A percentile compares a stretch with the other conserved stretches of the same genome.
These are phyloP conservation scores for Tritrichomonas musculus DNA, from an alignment of 208 protist genomes.

Conservation along the genomic window DNA sequence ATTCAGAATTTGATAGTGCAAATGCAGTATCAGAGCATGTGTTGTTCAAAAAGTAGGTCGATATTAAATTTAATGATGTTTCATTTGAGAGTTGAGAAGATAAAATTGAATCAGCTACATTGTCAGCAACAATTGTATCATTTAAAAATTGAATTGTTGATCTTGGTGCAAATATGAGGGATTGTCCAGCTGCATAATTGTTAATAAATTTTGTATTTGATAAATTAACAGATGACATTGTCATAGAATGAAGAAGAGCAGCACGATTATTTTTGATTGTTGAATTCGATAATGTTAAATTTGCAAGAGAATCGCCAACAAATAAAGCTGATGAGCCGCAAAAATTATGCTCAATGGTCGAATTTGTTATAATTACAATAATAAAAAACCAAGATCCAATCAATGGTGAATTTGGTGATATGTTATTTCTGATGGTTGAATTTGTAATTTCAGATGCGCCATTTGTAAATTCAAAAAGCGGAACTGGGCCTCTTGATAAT, in stretches of 20 bases:
- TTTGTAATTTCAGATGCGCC: not conserved
- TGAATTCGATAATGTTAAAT: not conserved
- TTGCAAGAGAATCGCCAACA: slow-evolving; percentile 11
- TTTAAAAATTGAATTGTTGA: not conserved
- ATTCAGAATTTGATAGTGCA: not conserved
- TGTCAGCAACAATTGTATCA: not conserved
- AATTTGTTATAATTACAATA: not conserved
- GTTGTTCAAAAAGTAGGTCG: not conserved
- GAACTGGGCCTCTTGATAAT: not conserved
- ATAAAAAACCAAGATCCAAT: slow-evolving; percentile 22
- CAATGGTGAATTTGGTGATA: not conserved
- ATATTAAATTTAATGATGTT: not conserved
- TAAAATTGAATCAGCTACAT: not conserved
- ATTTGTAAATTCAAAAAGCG: slow-evolving; percentile 21
- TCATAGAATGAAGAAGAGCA: slow-evolving; percentile 9
- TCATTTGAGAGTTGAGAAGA: not conserved
- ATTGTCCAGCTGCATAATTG: not conserved
- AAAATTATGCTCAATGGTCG: not conserved
- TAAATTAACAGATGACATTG: not conserved
- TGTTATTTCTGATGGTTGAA: not conserved
- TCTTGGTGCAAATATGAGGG: not conserved
- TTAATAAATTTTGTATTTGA: not conserved
- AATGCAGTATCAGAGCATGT: not conserved
- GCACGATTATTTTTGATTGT: not conserved
- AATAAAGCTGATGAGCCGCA: slow-evolving; percentile 25